These are phyloP conservation scores for Malassezia slooffiae DNA, from an alignment of 1,284 basidiomycete species.

Conservation along the genomic window DNA sequence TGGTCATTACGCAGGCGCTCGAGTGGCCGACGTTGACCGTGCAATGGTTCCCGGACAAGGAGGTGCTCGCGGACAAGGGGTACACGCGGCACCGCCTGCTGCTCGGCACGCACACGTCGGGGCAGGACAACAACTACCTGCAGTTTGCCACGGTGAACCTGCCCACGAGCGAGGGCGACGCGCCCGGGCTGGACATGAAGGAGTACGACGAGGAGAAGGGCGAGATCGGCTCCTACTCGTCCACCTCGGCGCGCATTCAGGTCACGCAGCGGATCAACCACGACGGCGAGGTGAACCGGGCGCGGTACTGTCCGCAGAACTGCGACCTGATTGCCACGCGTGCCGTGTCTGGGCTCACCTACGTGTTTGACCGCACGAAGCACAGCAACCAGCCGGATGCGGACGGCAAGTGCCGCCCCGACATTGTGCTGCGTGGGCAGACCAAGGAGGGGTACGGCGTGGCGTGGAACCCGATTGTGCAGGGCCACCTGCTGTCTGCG, in stretches of 20 bases:
- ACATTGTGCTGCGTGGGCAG: slow-evolving; percentile 82
- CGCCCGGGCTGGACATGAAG: slow-evolving; percentile 57
- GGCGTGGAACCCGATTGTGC: slow-evolving; percentile 67
- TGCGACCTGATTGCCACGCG: slow-evolving; percentile 94
- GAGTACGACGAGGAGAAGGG: slow-evolving; percentile 84
- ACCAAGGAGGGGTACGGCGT: slow-evolving; percentile 91
- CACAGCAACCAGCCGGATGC: slow-evolving; percentile 83
- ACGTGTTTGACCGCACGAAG: slow-evolving; percentile 92
- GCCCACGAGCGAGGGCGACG: slow-evolving; percentile 55
- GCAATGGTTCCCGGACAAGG: slow-evolving; percentile 98
- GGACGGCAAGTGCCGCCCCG: slow-evolving; percentile 68
- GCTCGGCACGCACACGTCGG: slow-evolving; percentile 93
- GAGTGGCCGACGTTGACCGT: slow-evolving; percentile 97
- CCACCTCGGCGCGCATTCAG: slow-evolving; percentile 69
- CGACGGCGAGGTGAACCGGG: slow-evolving; percentile 88
- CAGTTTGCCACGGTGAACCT: slow-evolving; percentile 85
- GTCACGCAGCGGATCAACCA: slow-evolving; percentile 93
- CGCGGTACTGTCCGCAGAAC: slow-evolving; percentile 98
- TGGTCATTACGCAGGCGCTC: slow-evolving; percentile 91
- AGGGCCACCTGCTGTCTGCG: slow-evolving; percentile 83
- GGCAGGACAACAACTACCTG: slow-evolving; percentile 84
- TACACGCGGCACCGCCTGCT: slow-evolving; percentile 87
- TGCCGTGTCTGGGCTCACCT: slow-evolving; percentile 74
- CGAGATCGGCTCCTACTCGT: slow-evolving; percentile 50
- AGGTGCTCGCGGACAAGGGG: slow-evolving; percentile 66